These are phyloP conservation scores for Trypanosoma melophagium DNA, from an alignment of 208 protist genomes.

Conservation along the genomic window DNA sequence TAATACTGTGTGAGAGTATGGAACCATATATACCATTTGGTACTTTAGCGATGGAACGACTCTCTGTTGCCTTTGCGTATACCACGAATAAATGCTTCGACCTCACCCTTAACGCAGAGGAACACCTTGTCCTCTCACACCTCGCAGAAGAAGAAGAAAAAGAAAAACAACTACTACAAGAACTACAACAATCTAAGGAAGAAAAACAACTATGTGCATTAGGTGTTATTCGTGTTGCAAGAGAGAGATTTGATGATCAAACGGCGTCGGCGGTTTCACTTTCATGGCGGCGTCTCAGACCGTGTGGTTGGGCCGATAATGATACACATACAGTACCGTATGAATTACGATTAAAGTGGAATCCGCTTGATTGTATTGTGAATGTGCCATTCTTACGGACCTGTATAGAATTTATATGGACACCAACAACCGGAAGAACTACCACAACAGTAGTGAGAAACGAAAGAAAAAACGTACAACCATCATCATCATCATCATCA, in stretches of 20 bases:
- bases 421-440: not conserved
- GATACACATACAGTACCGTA: conserved; percentile 4
- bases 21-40: not conserved
- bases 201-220: not conserved
- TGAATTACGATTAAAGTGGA: conserved; percentile 25
- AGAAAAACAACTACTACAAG: too few species aligned
- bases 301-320: conserved; percentile 6
- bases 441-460: not conserved
- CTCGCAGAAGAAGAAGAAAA: not conserved
- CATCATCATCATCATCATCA: too few species aligned
- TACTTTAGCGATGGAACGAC: not conserved
- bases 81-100: conserved; percentile 14
- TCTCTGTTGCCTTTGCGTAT: not conserved
- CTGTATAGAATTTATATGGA: conserved; percentile 26
- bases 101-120: conserved; percentile 1
- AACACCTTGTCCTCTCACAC: conserved; percentile 8
- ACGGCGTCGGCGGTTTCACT: not conserved
- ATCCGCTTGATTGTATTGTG: conserved; percentile 28
- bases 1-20: conserved; percentile 5
- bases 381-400: conserved; percentile 28
- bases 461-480: not conserved
- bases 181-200: too few species aligned
- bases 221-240: conserved; percentile 14
- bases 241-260: conserved; percentile 1
- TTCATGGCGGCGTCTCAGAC: not conserved